Evolutionary conservation across 1,284 basidiomycete genomes (phyloP), one percentile per base, ranked within the genome.

Genomic region (Rhizoctonia solani): DNA sequence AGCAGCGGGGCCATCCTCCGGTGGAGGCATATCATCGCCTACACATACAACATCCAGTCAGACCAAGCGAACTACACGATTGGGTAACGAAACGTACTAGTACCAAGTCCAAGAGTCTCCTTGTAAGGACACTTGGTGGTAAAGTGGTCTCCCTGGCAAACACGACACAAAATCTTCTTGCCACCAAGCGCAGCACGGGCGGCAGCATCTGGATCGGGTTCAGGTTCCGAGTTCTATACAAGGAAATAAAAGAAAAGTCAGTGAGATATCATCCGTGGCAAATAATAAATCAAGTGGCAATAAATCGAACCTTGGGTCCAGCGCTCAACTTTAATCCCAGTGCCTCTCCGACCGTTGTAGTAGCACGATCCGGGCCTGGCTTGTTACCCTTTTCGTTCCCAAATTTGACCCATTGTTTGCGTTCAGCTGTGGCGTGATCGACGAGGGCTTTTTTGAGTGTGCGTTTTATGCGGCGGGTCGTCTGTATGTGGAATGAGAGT

Each of bases 121-220:
- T 95, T 97, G 85, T 97, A 97, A 11, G 97, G 97, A 85, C 97
- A 99, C 78, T 95, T 95, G 70, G 95, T 91, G 11, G 97, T 99
- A 79, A 95, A 99, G 81, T 99, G 97, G 73, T 92, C 92, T 67
- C 96, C 96, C 77, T 96, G 94, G 81, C 97, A 99, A 68, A 97
- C 80, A 73, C 97, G 87, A 83, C 96, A 99, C 59, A 86, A 81
- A 71, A 99, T 93, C 75, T 94, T 93, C 77, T 94, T 94, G 70
- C 76, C 77, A 65, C 79, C 85, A 29, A 92, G 85, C 72, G 87
- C 85, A 30, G 78, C 78, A 78, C 93, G 94, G 73, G 91, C 79
- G 61, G 82, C 81, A 72, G 90, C 86, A 75, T 90, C 88, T 32
- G 86, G 85, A 29, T 87, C 82, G 65, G 82, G 84, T 70, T 94